Conservation (phyloP, 306 rosid genomes). For the Begonia fuchsioides region DNA sequence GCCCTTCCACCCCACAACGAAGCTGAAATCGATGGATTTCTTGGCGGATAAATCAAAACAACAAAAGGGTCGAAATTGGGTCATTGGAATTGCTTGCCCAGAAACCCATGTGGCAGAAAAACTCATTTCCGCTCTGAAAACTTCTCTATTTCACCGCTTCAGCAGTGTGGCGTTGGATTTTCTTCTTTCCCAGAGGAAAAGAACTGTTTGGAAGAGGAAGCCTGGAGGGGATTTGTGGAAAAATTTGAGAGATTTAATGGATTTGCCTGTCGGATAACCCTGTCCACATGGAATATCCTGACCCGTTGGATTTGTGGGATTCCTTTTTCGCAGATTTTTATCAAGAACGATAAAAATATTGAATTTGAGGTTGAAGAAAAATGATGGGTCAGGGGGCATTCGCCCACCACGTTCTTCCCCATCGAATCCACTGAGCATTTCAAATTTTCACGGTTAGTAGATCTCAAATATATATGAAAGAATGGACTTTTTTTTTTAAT, state of each 20-base stretch:
- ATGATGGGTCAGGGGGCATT: neutral
- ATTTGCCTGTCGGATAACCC: conserved; percentile 3
- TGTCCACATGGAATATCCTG: conserved; percentile 4
- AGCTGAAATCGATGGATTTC: conserved; percentile 25
- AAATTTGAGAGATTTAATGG: conserved; percentile 3
- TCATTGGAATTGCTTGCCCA: conserved; percentile 32
- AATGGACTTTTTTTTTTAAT: too few relatives aligned
- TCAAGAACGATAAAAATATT: neutral
- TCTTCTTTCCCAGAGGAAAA: neutral
- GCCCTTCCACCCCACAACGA: conserved; percentile 24
- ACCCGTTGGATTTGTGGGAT: conserved; percentile 7
- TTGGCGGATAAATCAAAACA: conserved; percentile 24
- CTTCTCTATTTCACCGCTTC: neutral
- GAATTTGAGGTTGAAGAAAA: neutral
- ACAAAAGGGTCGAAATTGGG: conserved; percentile 34
- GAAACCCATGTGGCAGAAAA: conserved; percentile 27
- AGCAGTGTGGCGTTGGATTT: neutral
- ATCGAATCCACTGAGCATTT: too few relatives aligned
- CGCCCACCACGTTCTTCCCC: too few relatives aligned
- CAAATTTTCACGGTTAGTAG: too few relatives aligned
- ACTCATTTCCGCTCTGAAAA: conserved; percentile 17
- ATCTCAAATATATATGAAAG: too few relatives aligned
- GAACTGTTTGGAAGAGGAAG: neutral
- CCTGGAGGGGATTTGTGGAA: neutral
- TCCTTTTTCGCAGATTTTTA: neutral